Conservation (phyloP, 306 rosid species). For the Dalbergia oliveri region DNA sequence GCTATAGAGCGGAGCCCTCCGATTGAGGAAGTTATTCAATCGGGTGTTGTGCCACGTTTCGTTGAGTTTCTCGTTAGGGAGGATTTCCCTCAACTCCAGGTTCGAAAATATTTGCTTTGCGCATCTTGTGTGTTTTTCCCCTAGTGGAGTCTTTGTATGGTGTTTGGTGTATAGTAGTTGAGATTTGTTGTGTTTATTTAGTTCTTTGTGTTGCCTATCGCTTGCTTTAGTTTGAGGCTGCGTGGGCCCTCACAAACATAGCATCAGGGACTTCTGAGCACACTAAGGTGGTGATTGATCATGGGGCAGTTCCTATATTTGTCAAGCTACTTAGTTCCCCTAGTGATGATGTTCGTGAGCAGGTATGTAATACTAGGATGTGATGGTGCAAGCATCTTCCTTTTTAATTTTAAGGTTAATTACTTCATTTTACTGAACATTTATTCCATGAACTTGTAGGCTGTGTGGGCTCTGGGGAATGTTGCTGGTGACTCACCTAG, state of each 20-base stretch:
- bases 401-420: neutral
- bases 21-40: constrained; percentile 80
- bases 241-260: constrained; percentile 90
- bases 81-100: constrained; percentile 88
- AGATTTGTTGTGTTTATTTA: neutral
- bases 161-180: neutral
- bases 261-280: constrained; percentile 89
- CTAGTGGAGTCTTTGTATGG: neutral
- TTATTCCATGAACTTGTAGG: constrained; percentile 55
- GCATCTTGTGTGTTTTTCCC: neutral
- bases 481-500: constrained; percentile 90
- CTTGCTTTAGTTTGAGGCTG: constrained; percentile 76
- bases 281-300: constrained; percentile 86
- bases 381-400: neutral
- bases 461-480: constrained; percentile 93
- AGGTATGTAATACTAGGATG: constrained; percentile 53
- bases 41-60: constrained; percentile 85
- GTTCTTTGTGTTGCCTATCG: neutral
- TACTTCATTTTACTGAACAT: neutral
- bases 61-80: constrained; percentile 82
- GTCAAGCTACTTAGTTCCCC: constrained; percentile 81
- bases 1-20: constrained; percentile 75
- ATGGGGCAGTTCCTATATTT: constrained; percentile 84
- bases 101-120: constrained; percentile 21
- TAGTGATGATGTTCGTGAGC: constrained; percentile 85